Evolutionary conservation across 179 eudicot species (phyloP), one percentile per base, ranked within the genome.

Genomic region (Gypsophila paniculata): DNA sequence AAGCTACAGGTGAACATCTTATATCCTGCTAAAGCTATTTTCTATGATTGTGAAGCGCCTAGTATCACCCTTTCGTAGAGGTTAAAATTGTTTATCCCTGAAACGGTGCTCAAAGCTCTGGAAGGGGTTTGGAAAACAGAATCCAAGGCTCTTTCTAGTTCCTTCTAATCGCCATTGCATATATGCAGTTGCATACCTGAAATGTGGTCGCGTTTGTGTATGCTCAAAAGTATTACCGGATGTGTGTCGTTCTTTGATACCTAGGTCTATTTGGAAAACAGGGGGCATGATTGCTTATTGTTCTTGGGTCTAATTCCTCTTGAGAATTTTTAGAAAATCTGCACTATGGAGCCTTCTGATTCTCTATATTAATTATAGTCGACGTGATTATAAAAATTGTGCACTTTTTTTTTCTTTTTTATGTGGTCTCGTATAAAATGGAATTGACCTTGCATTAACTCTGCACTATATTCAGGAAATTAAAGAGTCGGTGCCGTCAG

Each of bases 401-500:
- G 44, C 19, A 53, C 17, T n/a, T 1, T 39, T 3, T 65, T 42
- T 42, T 3, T 65, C 21, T 42, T 42, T 0, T 15, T 23, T 49
- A n/a, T 25, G 49, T 32, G 59, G 3, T 49, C 21, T 23, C 8
- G 5, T 51, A n/a, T 19, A 48, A 69, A 29, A 23, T 8, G 17
- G 49, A 12, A 23, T 53, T 62, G 74, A 29, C n/a, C 21, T 63
- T 51, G 44, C 61, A 48, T n/a, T 23, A 14, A 46, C 25, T 75
- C 48, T 69, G 42, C 48, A 55, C 39, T 21, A 32, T 57, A 34
- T 82, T 59, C 92, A 93, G 98, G 91, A 85, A 72, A 82, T 91
- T 23, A 92, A 92, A 74, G 94, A 87, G 77, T 84, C 91, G 19
- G 98, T 78, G 75, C 96, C 83, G 48, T 86, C 96, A 60, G 96